Evolutionary conservation across 1,284 basidiomycete species (phyloP), one percentile per base, ranked within the genome.

Genomic region (Heterobasidion irregulare): DNA sequence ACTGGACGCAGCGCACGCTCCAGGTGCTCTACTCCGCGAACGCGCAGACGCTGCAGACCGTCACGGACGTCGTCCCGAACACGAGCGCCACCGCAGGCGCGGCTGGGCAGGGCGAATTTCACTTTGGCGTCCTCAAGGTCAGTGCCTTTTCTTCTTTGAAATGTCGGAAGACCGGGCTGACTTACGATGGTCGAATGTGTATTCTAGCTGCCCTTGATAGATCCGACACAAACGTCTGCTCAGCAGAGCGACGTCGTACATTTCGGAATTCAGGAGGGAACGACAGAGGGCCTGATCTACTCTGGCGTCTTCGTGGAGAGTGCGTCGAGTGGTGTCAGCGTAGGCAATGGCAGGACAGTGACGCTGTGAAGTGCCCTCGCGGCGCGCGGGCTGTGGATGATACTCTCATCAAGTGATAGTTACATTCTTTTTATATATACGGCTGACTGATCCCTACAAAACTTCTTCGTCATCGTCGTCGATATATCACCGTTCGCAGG

Each of bases 61-160:
- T 81, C 6, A 76, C 74, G 0, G 60, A 65, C 4, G 64, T 72
- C 1, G 62, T 71, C 9, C 64, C 69, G 16, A 84, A 83, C 62
- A 64, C 65, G 47, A 73, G 70, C 26, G 70, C 69, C 2, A 60
- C 68, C 5, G 52, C 63, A 0, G 80, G 79, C 7, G 59, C 71
- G 35, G 65, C 65, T n/a, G 80, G 75, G 1, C 70, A 75, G 60
- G 82, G 81, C 8, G 80, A 83, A 53, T 81, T 80, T 69, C 81
- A 83, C 62, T 75, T 82, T 60, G 78, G 75, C 6, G 62, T 83
- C 0, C 65, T 83, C 47, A 83, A 83, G 73, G 78, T 80, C 36
- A 51, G 68, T 58, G 55, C 58, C 4, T 57, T 55, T 54, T 43
- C 50, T 47, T 53, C 38, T 35, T 10, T 59, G 19, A 8, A 6